Evolutionary conservation across 306 rosid genomes (phyloP).

Genomic region (Abrus pulchellus): DNA sequence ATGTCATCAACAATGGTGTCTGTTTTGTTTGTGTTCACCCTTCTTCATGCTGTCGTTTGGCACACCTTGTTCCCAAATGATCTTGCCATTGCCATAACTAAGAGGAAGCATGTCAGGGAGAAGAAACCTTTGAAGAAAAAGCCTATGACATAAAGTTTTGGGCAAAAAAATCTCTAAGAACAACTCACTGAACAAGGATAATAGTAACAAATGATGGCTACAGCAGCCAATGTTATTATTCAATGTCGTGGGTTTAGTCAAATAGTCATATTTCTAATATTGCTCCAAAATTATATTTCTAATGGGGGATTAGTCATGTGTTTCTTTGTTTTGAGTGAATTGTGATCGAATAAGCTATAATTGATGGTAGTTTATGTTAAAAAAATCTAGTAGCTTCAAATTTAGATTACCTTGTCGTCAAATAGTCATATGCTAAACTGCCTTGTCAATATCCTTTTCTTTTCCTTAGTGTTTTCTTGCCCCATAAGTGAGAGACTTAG

Average conservation of each 20-base stretch:
- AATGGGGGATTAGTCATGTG: neutral
- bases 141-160: conserved; percentile 82
- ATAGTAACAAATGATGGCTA: conserved; percentile 43
- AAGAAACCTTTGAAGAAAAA: conserved; percentile 67
- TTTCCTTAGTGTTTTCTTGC: too few relatives aligned
- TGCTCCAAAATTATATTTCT: conserved; percentile 21
- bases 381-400: too few relatives aligned
- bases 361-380: too few relatives aligned
- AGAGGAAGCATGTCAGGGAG: conserved; percentile 66
- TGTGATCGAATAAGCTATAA: too few relatives aligned
- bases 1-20: conserved; percentile 80
- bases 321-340: too few relatives aligned
- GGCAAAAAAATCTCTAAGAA: conserved; percentile 84
- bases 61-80: conserved; percentile 86
- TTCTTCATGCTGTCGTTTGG: conserved; percentile 87
- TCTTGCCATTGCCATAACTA: conserved; percentile 85
- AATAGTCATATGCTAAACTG: neutral
- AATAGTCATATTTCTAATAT: too few relatives aligned
- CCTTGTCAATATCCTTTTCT: neutral
- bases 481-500: too few relatives aligned
- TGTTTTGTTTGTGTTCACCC: conserved; percentile 70
- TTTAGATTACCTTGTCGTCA: too few relatives aligned
- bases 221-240: neutral
- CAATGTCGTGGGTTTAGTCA: neutral
- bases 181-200: conserved; percentile 55